Evolutionary conservation across 352 stramenopile species (phyloP), one percentile per base, ranked within the genome.

Genomic region (Globisporangium emineosum): DNA sequence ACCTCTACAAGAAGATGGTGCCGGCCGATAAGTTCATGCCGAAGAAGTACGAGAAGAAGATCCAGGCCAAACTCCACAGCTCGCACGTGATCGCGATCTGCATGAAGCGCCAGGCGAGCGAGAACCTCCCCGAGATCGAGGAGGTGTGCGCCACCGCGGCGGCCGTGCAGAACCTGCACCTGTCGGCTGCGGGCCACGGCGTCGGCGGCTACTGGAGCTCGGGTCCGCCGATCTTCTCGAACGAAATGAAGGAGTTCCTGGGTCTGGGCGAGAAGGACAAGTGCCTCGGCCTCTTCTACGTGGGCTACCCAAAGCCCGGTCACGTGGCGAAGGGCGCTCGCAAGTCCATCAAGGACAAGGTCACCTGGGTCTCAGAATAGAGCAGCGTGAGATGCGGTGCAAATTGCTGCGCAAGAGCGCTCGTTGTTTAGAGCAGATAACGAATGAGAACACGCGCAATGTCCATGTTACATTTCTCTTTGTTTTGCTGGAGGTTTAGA

Each of bases 131-230:
- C 3, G 87, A 95, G 66, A 76, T 88, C 65, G 87, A 95, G 71
- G 87, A 95, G 60, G 71, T 95, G 35, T 88, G 78, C 57, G 71
- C 85, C 0, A 79, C 90, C 9, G 87, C 87, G 7, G 89, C 76
- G 33, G 87, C 87, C 17, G 85, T 95, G 57, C 85, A 95, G 66
- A 95, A 95, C 74, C 85, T 95, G 77, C 87, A 95, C 68, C 64
- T 95, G 5, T 69, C 79, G 37, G 87, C 87, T 3, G 79, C 83
- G 1, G 78, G 81, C 1, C 75, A 93, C 57, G 71, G 65, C 43
- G 73, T 96, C 23, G 87, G 80, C 21, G 87, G 79, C n/a, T 96
- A 96, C 77, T 96, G 87, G 87, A 93, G 83, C 76, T 96, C 87
- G 2, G 85, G 83, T 0, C 72, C 73, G 9, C 78, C 80, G 5